These are phyloP conservation scores for Sporothrix phasma DNA, from an alignment of 2,329 filamentous ascomycete species.

Conservation along the genomic window DNA sequence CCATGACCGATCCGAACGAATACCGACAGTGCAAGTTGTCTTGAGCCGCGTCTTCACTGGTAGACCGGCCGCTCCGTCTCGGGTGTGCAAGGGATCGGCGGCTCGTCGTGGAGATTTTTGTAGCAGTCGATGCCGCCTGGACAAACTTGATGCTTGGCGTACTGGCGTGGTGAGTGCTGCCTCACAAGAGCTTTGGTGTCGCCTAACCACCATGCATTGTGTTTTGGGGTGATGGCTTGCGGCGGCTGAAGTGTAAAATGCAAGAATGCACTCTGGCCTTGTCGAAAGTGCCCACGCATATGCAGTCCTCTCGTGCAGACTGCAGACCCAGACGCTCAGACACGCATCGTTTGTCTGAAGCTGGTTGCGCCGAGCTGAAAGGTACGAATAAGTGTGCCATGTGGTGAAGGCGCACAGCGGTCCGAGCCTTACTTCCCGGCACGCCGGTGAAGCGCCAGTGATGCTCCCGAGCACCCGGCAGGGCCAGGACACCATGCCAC, in stretches of 20 bases:
- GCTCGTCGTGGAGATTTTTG: conserved; percentile 8
- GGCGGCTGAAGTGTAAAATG: background rate
- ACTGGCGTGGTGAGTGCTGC: conserved; percentile 19
- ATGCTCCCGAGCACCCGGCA: background rate
- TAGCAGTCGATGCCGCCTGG: background rate
- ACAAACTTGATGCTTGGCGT: conserved; percentile 8
- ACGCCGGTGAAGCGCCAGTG: background rate
- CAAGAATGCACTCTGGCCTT: background rate
- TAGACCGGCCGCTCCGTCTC: conserved; percentile 11
- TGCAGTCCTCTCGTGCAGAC: background rate
- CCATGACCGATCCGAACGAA: conserved; percentile 23
- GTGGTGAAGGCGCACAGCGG: background rate
- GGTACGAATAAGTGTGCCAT: background rate
- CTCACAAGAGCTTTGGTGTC: conserved; percentile 8
- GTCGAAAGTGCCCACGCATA: background rate
- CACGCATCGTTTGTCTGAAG: background rate
- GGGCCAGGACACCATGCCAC: background rate
- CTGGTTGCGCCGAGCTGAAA: background rate
- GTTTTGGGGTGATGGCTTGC: background rate
- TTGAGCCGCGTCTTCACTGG: conserved; percentile 20
- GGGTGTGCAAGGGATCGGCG: conserved; percentile 8
- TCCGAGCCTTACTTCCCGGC: background rate
- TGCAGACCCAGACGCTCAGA: background rate
- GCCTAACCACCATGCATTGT: background rate
- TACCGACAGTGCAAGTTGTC: conserved; percentile 22